phyloP scores from a whole-genome alignment of 208 protist genomes.

The Porcisia deanei region DNA sequence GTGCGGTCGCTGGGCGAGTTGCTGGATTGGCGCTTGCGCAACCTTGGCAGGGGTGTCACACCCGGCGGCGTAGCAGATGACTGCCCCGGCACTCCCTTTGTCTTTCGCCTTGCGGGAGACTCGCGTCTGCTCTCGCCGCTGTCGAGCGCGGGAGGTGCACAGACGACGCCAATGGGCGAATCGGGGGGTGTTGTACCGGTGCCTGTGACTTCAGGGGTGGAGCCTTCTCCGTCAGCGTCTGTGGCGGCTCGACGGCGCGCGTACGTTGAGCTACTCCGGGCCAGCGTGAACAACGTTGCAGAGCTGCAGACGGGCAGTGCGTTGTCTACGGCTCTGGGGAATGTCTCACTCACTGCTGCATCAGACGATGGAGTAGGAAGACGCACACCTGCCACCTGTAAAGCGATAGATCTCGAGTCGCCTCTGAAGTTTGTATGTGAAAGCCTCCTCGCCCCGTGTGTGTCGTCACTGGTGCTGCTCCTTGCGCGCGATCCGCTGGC shows the following conservation, averaged over 20 bases:
- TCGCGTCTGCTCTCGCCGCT: not conserved
- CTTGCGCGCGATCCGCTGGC: slow-evolving; percentile 30
- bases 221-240: not conserved
- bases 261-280: slow-evolving; percentile 20
- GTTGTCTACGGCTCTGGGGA: not conserved
- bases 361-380: not conserved
- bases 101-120: not conserved
- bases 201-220: not conserved
- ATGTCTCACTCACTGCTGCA: not conserved
- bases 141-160: not conserved
- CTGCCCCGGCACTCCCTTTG: not conserved
- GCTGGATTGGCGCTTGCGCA: slow-evolving; percentile 20
- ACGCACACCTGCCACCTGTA: not conserved
- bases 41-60: not conserved
- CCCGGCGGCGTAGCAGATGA: not conserved
- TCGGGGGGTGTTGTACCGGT: not conserved
- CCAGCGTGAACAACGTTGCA: slow-evolving; percentile 9
- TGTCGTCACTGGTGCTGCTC: slow-evolving; percentile 20
- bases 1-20: slow-evolving; percentile 16
- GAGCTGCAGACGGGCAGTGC: slow-evolving; percentile 13
- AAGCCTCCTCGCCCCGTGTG: slow-evolving; percentile 11
- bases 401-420: not conserved
- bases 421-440: slow-evolving; percentile 8
- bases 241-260: slow-evolving; percentile 14
- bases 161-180: not conserved